A percentile compares a stretch with the other conserved stretches of the same genome.
phyloP scores from a whole-genome alignment of 192 early-diverging fungal species.

The Kappamyces sp. region DNA sequence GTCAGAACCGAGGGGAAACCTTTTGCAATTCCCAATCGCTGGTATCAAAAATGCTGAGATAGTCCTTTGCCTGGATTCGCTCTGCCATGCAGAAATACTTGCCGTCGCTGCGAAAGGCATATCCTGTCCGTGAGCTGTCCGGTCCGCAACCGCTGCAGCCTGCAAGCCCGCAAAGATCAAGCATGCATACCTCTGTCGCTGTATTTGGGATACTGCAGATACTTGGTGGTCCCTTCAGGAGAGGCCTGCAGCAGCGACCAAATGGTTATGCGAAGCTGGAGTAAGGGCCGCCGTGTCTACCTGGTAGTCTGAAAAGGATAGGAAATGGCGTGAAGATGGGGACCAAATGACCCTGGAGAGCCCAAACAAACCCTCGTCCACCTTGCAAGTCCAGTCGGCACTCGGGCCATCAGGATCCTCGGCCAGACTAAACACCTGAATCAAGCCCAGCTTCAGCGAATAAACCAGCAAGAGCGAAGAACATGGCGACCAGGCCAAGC shows the following conservation, averaged over 20 bases:
- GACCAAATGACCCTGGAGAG: conserved; percentile 44
- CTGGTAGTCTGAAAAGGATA: conserved; percentile 50
- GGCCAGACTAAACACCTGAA: conserved; percentile 53
- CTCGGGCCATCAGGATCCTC: conserved; percentile 17
- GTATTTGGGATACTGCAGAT: conserved; percentile 68
- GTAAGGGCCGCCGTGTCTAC: conserved; percentile 26
- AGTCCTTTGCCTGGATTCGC: conserved; percentile 58
- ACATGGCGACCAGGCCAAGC: conserved; percentile 62
- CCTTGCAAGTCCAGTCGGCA: conserved; percentile 47
- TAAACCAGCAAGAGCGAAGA: conserved; percentile 54
- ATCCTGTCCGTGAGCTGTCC: conserved; percentile 26
- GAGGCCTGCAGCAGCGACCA: conserved; percentile 48
- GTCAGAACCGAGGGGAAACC: conserved; percentile 28
- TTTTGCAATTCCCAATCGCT: conserved; percentile 58
- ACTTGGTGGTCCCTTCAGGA: conserved; percentile 37
- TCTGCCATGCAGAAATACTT: conserved; percentile 58
- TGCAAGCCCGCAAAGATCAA: not conserved
- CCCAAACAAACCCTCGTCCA: conserved; percentile 48
- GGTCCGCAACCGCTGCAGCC: not conserved
- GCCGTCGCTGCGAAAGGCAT: conserved; percentile 52
- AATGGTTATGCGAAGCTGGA: conserved; percentile 55
- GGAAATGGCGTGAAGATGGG: conserved; percentile 42
- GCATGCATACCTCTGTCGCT: conserved; percentile 39
- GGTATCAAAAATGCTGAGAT: conserved; percentile 56
- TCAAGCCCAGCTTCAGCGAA: conserved; percentile 34